phyloP scores from a whole-genome alignment of 495 filamentous ascomycete genomes.

The Durotheca rogersii region DNA sequence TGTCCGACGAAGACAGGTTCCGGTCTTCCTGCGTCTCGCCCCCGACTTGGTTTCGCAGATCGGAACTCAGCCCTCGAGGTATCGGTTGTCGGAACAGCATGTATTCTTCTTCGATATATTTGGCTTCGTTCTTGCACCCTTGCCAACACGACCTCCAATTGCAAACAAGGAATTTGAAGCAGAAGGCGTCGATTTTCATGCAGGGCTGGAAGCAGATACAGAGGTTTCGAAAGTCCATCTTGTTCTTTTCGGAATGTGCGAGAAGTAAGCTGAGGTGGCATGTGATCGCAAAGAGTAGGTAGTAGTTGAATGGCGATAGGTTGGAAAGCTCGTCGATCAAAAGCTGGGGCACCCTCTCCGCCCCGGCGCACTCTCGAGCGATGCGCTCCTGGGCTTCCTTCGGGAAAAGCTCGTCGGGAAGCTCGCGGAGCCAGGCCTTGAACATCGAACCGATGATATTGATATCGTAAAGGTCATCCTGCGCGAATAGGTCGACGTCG shows the following conservation, averaged over 20 bases:
- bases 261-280: slow-evolving; percentile 88
- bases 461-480: slow-evolving; percentile 83
- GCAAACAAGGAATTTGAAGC: slow-evolving; percentile 87
- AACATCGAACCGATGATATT: slow-evolving; percentile 92
- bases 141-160: slow-evolving; percentile 96
- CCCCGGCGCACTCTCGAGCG: slow-evolving; percentile 68
- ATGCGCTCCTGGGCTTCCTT: slow-evolving; percentile 75
- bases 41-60: slow-evolving; percentile 15
- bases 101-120: slow-evolving; percentile 73
- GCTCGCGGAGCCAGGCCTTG: slow-evolving; percentile 88
- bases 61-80: slow-evolving; percentile 36
- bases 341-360: slow-evolving; percentile 72
- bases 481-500: slow-evolving; percentile 83
- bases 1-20: slow-evolving; percentile 66
- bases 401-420: slow-evolving; percentile 89
- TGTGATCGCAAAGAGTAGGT: slow-evolving; percentile 92
- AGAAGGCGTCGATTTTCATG: slow-evolving; percentile 86
- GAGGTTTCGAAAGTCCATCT: slow-evolving; percentile 90
- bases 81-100: slow-evolving; percentile 56
- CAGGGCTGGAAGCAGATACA: slow-evolving; percentile 95
- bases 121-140: slow-evolving; percentile 87
- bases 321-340: slow-evolving; percentile 88
- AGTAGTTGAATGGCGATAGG: slow-evolving; percentile 90
- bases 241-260: slow-evolving; percentile 82
- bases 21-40: slow-evolving; percentile 52